These are phyloP conservation scores for Coemansia sp. DNA, from an alignment of 192 early-diverging fungal genomes.

Conservation along the genomic window DNA sequence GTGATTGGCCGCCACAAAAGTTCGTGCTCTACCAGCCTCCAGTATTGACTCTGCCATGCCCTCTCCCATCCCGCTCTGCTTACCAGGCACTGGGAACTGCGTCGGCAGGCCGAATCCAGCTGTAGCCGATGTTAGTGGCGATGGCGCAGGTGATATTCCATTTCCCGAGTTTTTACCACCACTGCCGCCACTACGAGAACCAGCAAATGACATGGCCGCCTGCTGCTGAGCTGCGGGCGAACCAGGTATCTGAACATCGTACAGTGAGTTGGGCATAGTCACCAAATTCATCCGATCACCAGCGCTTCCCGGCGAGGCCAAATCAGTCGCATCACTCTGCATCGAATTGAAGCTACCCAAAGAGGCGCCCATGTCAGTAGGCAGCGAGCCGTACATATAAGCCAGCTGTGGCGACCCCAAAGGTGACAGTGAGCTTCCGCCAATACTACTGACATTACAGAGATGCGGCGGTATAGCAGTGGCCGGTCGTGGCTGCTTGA, in stretches of 20 bases:
- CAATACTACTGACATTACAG: constrained; percentile 1
- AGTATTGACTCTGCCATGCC: background rate
- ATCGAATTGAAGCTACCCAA: constrained; percentile 20
- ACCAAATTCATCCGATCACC: background rate
- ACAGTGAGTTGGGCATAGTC: background rate
- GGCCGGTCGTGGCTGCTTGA: constrained; percentile 8
- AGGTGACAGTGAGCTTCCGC: background rate
- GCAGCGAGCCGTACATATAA: constrained; percentile 15
- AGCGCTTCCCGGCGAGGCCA: constrained; percentile 5
- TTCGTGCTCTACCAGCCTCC: constrained; percentile 1
- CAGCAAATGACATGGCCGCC: background rate
- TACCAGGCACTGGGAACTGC: background rate
- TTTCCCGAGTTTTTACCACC: background rate
- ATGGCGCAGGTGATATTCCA: constrained; percentile 1
- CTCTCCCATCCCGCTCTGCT: background rate
- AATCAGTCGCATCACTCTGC: constrained; percentile 16
- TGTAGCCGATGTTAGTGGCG: background rate
- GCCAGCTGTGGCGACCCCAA: constrained; percentile 12
- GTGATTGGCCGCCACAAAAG: constrained; percentile 3
- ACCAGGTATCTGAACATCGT: constrained; percentile 12
- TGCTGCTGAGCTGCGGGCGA: background rate
- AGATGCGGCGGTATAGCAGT: constrained; percentile 45
- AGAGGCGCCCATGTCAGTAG: constrained; percentile 13
- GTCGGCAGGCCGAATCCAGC: background rate
- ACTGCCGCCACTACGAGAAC: background rate